These are phyloP conservation scores for Phlegmacium glaucopus DNA, from an alignment of 768 basidiomycete species.

Conservation along the genomic window DNA sequence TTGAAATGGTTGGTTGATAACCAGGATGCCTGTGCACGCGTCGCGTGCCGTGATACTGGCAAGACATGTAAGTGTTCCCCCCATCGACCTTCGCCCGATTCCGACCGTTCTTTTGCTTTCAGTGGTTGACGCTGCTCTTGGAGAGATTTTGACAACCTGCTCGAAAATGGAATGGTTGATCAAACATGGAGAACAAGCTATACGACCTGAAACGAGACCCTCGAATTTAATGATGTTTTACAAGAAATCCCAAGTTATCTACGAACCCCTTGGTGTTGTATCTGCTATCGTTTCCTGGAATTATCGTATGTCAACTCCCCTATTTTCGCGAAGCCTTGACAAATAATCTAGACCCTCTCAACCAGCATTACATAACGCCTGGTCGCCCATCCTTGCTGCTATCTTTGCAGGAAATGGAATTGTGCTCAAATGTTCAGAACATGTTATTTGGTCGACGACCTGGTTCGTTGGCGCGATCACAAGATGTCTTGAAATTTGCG, in stretches of 20 bases:
- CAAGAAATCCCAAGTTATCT: conserved; percentile 76
- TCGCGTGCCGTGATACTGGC: conserved; percentile 91
- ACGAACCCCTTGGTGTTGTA: conserved; percentile 91
- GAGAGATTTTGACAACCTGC: conserved; percentile 93
- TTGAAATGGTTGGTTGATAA: conserved; percentile 93
- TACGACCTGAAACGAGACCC: conserved; percentile 70
- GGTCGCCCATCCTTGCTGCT: conserved; percentile 89
- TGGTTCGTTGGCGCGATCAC: conserved; percentile 82
- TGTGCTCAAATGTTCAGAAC: conserved; percentile 89
- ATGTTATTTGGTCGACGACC: conserved; percentile 86
- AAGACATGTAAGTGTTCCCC: conserved; percentile 72
- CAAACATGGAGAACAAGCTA: conserved; percentile 73
- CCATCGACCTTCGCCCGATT: not conserved
- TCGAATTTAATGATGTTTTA: conserved; percentile 68
- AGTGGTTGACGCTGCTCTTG: conserved; percentile 94
- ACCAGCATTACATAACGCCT: conserved; percentile 86
- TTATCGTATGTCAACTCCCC: conserved; percentile 54
- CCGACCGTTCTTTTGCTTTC: not conserved
- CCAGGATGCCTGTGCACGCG: conserved; percentile 79
- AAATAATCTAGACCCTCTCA: not conserved
- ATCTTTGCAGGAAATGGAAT: conserved; percentile 90
- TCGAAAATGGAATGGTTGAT: conserved; percentile 94
- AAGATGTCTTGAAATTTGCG: conserved; percentile 73
- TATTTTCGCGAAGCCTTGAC: not conserved
- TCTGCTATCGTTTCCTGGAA: conserved; percentile 95